Evolutionary conservation across 2,329 filamentous ascomycete genomes (phyloP), one percentile per base, ranked within the genome.

Genomic region (Lachnellula cervina): DNA sequence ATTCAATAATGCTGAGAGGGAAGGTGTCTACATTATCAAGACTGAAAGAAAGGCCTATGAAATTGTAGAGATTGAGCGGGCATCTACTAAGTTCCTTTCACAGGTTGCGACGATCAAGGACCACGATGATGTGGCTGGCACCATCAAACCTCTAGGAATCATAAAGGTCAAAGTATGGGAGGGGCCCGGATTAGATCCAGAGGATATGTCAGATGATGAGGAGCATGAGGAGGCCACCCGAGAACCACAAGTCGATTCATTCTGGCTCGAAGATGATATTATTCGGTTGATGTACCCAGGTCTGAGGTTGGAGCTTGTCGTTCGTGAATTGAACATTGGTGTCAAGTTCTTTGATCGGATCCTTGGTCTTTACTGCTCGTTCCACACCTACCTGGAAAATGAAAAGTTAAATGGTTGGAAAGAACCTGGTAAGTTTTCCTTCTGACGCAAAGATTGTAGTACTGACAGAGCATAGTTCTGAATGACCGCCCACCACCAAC

Each of bases 361-460:
- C 16, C 67, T 73, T 28, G 76, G 76, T 0, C 68, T 86, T 11
- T 79, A 80, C 55, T 82, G 82, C 3, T 80, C 79, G 0, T 89
- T 88, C 66, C 83, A 88, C 66, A 79, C 76, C 0, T 82, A 83
- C 55, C 72, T 91, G 25, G 79, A 81, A 0, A 89, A 92, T 68
- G 81, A 86, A 62, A 73, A 88, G 61, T 88, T 92, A 85, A 64
- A 77, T 21, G 70, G 77, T 17, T 91, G 81, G 78, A 88, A 84
- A 68, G 72, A 79, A 23, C 85, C 86, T 42, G 59, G 67, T 67
- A 55, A 56, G 60, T 37, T 45, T 14, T 38, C 34, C 5, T 38
- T 21, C 8, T 16, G 21, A 28, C n/a, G 23, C n/a, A 32, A 32
- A 21, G 9, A 11, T 14, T n/a, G 25, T 40, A 3, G 19, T 37